Conservation (phyloP, 1,284 basidiomycete species). For the Termitomyces sp. region DNA sequence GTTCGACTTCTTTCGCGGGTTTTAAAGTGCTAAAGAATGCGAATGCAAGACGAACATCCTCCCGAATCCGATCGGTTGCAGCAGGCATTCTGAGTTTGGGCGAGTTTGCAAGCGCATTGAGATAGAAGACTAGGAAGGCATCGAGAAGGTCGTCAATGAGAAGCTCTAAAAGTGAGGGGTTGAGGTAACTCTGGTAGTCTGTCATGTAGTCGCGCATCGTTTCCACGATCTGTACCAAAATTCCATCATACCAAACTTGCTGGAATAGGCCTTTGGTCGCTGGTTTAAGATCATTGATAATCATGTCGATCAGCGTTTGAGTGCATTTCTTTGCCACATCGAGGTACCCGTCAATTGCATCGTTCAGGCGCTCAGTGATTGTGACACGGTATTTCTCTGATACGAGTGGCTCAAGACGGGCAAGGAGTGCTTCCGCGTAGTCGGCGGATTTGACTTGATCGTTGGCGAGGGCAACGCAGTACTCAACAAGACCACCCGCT, state of each 20-base stretch:
- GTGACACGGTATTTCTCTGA: constrained; percentile 85
- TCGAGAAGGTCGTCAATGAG: constrained; percentile 93
- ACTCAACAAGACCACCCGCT: constrained; percentile 88
- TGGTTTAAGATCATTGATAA: constrained; percentile 92
- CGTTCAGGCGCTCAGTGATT: constrained; percentile 87
- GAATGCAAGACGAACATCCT: constrained; percentile 77
- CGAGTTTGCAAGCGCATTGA: constrained; percentile 82
- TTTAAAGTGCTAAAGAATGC: constrained; percentile 82
- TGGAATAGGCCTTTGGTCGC: constrained; percentile 87
- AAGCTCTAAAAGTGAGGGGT: constrained; percentile 87
- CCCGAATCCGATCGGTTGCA: constrained; percentile 77
- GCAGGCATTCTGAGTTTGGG: constrained; percentile 86
- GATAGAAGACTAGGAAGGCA: constrained; percentile 85
- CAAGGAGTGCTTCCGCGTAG: constrained; percentile 83
- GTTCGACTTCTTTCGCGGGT: constrained; percentile 74
- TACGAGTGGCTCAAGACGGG: constrained; percentile 86
- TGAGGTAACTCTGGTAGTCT: constrained; percentile 90
- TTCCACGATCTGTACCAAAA: constrained; percentile 82
- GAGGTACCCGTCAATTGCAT: constrained; percentile 96
- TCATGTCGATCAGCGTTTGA: constrained; percentile 88
- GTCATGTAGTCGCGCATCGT: constrained; percentile 95
- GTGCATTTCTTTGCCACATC: constrained; percentile 98
- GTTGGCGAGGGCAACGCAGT: constrained; percentile 96
- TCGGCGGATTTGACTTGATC: constrained; percentile 98
- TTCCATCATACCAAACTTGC: constrained; percentile 83